Evolutionary conservation across 2,329 filamentous ascomycete genomes (phyloP).

Genomic region (Colletotrichum sublineola): DNA sequence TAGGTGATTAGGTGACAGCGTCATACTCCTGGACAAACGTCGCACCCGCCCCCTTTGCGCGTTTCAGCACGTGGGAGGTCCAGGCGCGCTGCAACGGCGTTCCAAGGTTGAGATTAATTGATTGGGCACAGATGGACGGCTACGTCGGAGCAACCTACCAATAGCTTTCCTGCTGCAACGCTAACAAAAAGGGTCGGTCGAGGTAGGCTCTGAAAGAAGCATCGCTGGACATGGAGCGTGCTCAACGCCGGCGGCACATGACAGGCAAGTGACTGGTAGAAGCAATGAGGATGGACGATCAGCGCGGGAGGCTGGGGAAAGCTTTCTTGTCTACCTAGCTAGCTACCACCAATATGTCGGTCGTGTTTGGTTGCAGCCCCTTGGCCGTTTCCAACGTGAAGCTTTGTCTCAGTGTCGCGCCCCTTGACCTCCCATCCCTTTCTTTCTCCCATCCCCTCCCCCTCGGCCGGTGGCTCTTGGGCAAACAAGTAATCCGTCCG

Average conservation of each 20-base stretch:
- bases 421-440: neutral
- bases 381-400: slow-evolving; percentile 1
- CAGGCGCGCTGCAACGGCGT: slow-evolving; percentile 34
- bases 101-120: slow-evolving; percentile 5
- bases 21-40: slow-evolving; percentile 22
- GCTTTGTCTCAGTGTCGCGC: slow-evolving; percentile 26
- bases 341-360: no score
- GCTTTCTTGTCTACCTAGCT: neutral
- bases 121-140: slow-evolving; percentile 21
- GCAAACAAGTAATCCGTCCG: neutral
- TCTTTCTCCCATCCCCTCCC: neutral
- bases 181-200: neutral
- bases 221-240: neutral
- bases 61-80: slow-evolving; percentile 39
- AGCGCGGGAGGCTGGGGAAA: neutral
- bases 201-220: neutral
- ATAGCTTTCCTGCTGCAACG: neutral
- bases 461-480: neutral
- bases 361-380: slow-evolving; percentile 12
- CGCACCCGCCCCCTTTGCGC: slow-evolving; percentile 32
- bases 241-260: neutral
- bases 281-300: neutral
- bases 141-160: neutral
- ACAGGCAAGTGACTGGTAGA: neutral
- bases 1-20: neutral